Evolutionary conservation across 164 flowering plant species (phyloP), one percentile per base, ranked within the genome.

Genomic region (Taxillus chinensis): DNA sequence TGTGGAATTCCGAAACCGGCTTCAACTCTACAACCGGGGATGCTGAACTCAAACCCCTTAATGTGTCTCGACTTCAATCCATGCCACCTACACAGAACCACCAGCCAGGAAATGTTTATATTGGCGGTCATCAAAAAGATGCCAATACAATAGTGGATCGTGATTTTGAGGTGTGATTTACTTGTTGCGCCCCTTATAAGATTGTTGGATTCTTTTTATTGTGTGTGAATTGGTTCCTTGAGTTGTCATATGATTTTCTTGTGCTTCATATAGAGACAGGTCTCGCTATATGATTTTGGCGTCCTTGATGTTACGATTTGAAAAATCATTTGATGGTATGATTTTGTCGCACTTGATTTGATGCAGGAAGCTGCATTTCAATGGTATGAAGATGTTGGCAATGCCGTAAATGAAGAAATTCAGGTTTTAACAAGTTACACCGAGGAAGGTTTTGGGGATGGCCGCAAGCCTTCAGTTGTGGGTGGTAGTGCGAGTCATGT

Each of bases 1-100:
- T 88, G 75, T 70, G 78, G 13, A 84, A 74, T 67, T 60, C 52
- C 9, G 89, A 86, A 60, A 64, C 79, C 38, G 61, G 62, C 62
- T 63, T 72, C 57, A 65, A 70, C 39, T 45, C 38, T 64, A 82
- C 73, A 39, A 51, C 27, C 42, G 65, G 38, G 27, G 74, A 72
- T 17, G 41, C 62, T 4, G 74, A 85, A 60, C 27, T 27, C 27
- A 27, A 27, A 27, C 61, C 75, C 39, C 42, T 64, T 62, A 58
- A 45, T 39, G 71, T 70, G 1, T 64, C 74, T 65, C 1, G 27
- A 27, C 27, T 27, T 27, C 73, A 77, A 42, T 46, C 76, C n/a
- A 50, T 59, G 55, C 74, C 17, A 3, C 61, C 70, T 50, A 77
- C 73, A 41, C 65, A 57, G 53, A 54, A 57, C 67, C 41, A 45